Conservation (phyloP, 2,329 filamentous ascomycete genomes). For the Ophiostoma sp. region DNA sequence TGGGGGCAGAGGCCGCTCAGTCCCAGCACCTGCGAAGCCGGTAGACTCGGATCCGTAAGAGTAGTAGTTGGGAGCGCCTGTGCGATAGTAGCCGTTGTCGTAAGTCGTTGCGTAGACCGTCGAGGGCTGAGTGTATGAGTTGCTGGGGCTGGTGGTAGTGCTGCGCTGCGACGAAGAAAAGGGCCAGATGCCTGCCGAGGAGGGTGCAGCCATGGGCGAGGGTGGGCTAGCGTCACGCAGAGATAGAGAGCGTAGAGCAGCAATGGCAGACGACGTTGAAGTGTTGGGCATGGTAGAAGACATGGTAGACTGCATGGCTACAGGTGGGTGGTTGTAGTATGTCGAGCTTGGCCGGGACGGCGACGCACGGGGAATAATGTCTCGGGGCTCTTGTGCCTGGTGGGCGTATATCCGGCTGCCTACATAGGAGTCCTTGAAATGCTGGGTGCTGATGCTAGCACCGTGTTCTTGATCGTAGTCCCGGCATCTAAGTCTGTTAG, state of each 20-base stretch:
- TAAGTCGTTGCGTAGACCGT: conserved; percentile 50
- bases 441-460: conserved; percentile 25
- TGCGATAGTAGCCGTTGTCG: conserved; percentile 41
- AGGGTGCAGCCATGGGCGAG: conserved; percentile 41
- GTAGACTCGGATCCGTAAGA: conserved; percentile 32
- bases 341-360: conserved; percentile 55
- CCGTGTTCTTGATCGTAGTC: conserved; percentile 45
- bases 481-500: conserved; percentile 44
- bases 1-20: conserved; percentile 53
- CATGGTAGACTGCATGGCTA: conserved; percentile 36
- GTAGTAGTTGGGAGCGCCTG: conserved; percentile 39
- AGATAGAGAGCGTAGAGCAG: conserved; percentile 51
- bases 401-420: conserved; percentile 15
- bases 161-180: conserved; percentile 44
- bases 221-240: conserved; percentile 52
- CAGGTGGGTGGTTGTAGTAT: conserved; percentile 50
- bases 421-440: conserved; percentile 24
- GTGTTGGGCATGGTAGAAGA: conserved; percentile 39
- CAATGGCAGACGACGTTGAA: conserved; percentile 47
- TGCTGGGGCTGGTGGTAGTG: conserved; percentile 48
- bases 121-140: conserved; percentile 40
- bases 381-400: conserved; percentile 45
- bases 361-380: conserved; percentile 60
- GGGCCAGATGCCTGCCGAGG: conserved; percentile 47
- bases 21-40: conserved; percentile 30